Evolutionary conservation across 2,329 filamentous ascomycete species (phyloP).

Genomic region (Pseudogymnoascus sp.): DNA sequence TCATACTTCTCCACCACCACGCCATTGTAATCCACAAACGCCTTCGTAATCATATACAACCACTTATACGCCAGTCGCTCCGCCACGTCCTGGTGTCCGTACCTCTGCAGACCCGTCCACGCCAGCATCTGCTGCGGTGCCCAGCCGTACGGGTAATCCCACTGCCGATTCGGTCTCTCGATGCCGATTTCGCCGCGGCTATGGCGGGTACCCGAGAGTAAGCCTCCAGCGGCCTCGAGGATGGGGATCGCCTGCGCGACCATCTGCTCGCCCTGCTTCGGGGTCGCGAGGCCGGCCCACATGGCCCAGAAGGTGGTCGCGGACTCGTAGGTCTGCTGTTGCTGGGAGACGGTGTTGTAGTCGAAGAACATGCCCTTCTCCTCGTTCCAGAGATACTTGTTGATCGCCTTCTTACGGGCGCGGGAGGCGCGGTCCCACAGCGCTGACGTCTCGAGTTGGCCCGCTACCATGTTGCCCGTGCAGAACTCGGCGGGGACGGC

Average conservation of each 20-base stretch:
- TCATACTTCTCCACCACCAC: constrained; percentile 99
- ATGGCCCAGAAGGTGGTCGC: constrained; percentile 96
- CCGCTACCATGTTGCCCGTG: constrained; percentile 54
- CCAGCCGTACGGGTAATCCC: constrained; percentile 98
- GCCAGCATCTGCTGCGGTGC: constrained; percentile 97
- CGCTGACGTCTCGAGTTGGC: constrained; percentile 71
- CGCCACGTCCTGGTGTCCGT: constrained; percentile 84
- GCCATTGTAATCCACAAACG: constrained; percentile 96
- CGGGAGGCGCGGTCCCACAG: constrained; percentile 85
- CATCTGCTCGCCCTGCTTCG: constrained; percentile 75
- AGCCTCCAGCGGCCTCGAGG: constrained; percentile 80
- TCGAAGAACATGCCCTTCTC: constrained; percentile 95
- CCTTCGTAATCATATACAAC: constrained; percentile 97
- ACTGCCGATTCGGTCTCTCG: constrained; percentile 86
- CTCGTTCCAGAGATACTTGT: constrained; percentile 92
- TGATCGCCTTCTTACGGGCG: constrained; percentile 73
- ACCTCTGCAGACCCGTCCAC: constrained; percentile 86
- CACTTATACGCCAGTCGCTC: constrained; percentile 90
- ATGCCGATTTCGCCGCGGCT: constrained; percentile 74
- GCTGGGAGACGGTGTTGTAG: constrained; percentile 76
- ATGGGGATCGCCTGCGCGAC: constrained; percentile 74
- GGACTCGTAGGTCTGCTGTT: constrained; percentile 78
- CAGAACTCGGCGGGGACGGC: constrained; percentile 78
- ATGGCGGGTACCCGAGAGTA: constrained; percentile 82
- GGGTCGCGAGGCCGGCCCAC: constrained; percentile 85